Evolutionary conservation across 768 basidiomycete genomes (phyloP).

Genomic region (Boletus insuetus): DNA sequence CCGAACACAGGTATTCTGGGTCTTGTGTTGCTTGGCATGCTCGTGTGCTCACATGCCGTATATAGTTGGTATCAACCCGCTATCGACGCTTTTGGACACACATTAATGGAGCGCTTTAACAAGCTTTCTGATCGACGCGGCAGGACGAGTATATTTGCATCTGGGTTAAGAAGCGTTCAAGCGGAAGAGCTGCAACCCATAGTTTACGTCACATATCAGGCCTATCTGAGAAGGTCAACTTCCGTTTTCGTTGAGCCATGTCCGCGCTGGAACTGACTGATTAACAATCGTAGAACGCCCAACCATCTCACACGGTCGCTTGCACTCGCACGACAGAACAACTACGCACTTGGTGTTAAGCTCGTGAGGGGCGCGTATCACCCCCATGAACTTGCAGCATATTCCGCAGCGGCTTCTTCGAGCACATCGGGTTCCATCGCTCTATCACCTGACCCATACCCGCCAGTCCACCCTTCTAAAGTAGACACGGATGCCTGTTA

Average conservation of each 20-base stretch:
- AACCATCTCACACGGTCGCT: constrained; percentile 65
- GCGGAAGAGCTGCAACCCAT: constrained; percentile 56
- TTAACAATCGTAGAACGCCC: constrained; percentile 49
- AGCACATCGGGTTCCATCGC: constrained; percentile 27
- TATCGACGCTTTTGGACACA: constrained; percentile 73
- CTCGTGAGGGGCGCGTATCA: constrained; percentile 95
- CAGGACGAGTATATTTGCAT: not conserved
- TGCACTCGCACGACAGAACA: constrained; percentile 57
- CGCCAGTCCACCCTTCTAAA: constrained; percentile 72
- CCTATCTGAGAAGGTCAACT: constrained; percentile 72
- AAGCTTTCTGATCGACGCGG: constrained; percentile 25
- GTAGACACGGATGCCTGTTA: constrained; percentile 73
- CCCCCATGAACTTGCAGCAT: constrained; percentile 62
- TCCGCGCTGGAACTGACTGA: not conserved
- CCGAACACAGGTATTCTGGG: constrained; percentile 64
- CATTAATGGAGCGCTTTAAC: constrained; percentile 80
- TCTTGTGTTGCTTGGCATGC: not conserved
- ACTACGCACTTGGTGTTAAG: constrained; percentile 84
- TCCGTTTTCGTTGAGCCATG: not conserved
- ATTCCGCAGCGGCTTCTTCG: constrained; percentile 22
- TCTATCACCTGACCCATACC: constrained; percentile 54
- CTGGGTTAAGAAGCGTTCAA: not conserved
- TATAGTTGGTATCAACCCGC: constrained; percentile 69
- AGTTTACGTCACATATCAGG: constrained; percentile 85
- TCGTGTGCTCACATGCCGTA: constrained; percentile 5